These are phyloP conservation scores for Chalaropsis thielavioides DNA, from an alignment of 2,329 filamentous ascomycete species.

Conservation along the genomic window DNA sequence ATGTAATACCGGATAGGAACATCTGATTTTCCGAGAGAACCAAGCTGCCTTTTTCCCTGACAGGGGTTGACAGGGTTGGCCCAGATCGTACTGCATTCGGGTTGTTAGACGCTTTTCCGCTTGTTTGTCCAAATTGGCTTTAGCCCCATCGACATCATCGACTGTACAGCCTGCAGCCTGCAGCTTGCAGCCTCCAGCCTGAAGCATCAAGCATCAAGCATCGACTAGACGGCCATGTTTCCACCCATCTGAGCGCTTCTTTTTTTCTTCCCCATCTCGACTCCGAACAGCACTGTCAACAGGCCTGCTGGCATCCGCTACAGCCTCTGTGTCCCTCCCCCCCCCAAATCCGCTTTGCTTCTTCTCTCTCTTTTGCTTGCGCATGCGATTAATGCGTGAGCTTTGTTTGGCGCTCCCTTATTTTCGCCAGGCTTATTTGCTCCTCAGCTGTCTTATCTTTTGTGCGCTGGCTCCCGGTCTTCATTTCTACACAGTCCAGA, in stretches of 20 bases:
- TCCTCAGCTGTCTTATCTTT: slow-evolving; percentile 13
- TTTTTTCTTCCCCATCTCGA: not conserved
- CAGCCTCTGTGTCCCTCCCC: not conserved
- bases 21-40: not conserved
- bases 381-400: not conserved
- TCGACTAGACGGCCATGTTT: not conserved
- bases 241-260: not conserved
- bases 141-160: slow-evolving; percentile 11
- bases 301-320: not conserved
- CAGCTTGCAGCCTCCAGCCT: not conserved
- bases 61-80: not conserved
- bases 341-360: not conserved
- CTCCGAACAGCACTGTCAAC: not conserved
- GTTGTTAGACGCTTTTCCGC: not conserved
- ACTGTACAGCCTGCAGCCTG: slow-evolving; percentile 8
- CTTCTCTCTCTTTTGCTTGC: not conserved
- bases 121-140: not conserved
- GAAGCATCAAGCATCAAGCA: not conserved
- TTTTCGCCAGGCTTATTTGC: not conserved
- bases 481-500: not conserved
- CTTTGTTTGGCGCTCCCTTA: not conserved
- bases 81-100: not conserved
- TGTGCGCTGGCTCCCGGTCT: not conserved
- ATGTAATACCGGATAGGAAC: not conserved
- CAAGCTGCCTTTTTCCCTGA: not conserved